Conservation (phyloP, 306 rosid species). For the Pueraria montana region DNA sequence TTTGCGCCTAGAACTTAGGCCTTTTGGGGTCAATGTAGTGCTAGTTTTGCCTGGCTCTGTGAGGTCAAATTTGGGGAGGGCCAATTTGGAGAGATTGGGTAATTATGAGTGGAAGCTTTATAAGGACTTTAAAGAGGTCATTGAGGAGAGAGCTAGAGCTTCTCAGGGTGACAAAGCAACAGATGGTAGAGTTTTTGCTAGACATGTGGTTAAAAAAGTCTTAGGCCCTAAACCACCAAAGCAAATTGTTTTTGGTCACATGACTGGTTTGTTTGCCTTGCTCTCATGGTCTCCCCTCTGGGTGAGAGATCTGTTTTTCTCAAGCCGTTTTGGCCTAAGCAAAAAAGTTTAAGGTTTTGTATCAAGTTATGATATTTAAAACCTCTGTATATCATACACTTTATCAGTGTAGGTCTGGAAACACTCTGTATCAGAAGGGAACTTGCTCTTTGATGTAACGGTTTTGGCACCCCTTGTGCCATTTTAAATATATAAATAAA, state of each 20-base stretch:
- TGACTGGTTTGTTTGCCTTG: constrained; percentile 71
- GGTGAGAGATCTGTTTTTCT: constrained; percentile 72
- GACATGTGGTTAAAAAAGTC: constrained; percentile 69
- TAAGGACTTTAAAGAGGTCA: constrained; percentile 64
- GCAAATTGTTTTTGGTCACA: constrained; percentile 76
- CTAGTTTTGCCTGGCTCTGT: constrained; percentile 81
- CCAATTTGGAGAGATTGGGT: constrained; percentile 56
- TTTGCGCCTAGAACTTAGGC: constrained; percentile 73
- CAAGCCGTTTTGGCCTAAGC: constrained; percentile 69
- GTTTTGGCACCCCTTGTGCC: too few relatives aligned
- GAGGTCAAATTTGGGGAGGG: constrained; percentile 73
- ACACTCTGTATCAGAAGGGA: too few relatives aligned
- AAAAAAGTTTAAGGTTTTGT: constrained; percentile 49
- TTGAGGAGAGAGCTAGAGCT: constrained; percentile 75
- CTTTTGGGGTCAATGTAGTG: constrained; percentile 79
- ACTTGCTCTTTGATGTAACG: too few relatives aligned
- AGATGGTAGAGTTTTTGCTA: constrained; percentile 72
- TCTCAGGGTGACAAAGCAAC: constrained; percentile 77
- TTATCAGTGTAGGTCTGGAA: too few relatives aligned
- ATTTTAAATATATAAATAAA: too few relatives aligned
- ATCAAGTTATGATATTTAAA: background rate
- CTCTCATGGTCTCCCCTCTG: constrained; percentile 85
- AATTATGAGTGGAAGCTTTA: constrained; percentile 74
- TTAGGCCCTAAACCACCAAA: constrained; percentile 68
- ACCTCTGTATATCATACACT: too few relatives aligned